Evolutionary conservation across 345 rosid genomes (phyloP), one percentile per base, ranked within the genome.

Genomic region (Gossypium sturtianum): DNA sequence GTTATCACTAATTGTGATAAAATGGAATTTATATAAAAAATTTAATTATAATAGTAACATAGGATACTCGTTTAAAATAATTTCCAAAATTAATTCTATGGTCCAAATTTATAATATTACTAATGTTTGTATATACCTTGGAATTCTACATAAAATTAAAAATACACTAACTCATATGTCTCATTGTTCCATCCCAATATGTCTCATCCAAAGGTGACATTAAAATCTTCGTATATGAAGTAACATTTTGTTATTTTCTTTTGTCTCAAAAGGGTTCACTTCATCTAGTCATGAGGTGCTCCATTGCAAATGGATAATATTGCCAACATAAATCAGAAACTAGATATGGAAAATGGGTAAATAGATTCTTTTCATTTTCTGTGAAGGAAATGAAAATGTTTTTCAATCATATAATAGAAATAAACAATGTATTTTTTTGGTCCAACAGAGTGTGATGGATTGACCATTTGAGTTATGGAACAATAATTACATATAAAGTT

Each of bases 381-480:
- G 1, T n/a, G 5, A 22, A 47, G 41, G 54, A 67, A 47, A 44
- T 20, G 2, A 66, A 66, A 20, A 2, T 3, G 2, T 34, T 34
- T 10, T 44, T 10, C 16, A 12, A 22, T 12, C 34, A 22, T 47
- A 43, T 66, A 44, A 43, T 44, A 10, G 13, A 47, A 12, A 12
- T 34, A 34, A 62, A 8, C 49, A 45, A 45, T 8, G 49, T 45
- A 34, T 34, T 58, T 44, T 27, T 19, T 63, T 67, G 49, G 2
- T 47, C 49, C 58, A 75, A 45, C 62, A 25, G 47, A 20, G 51
- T 19, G 59, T 13, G 41, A 34, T 34, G 41, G 66, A 67, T 67
- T 51, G 76, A 74, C 61, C 49, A 34, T 62, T 51, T 49, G 70
- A 49, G 68, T 68, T 20, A 68, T 34, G 78, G 74, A 64, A 69